Percentiles rank a stretch among this genome's conserved stretches.
These are phyloP conservation scores for Hylodesmum podocarpum DNA, from an alignment of 306 rosid species.

Conservation along the genomic window DNA sequence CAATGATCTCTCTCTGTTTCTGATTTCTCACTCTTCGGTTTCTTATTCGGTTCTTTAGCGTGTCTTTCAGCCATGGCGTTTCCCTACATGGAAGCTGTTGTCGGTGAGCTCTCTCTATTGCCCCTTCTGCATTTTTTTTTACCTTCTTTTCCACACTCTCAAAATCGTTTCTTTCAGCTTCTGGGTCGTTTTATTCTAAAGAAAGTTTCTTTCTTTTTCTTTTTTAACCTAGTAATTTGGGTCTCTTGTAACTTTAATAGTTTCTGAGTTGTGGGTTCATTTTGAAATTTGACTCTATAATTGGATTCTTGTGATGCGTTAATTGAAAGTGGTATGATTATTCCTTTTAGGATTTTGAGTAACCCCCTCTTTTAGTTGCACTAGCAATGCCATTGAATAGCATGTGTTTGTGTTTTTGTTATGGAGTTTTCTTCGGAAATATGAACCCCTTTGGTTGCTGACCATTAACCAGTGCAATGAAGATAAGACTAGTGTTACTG, in stretches of 20 bases:
- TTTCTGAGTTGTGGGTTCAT: constrained; percentile 2
- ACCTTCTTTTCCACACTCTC: neutral
- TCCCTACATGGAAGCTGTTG: constrained; percentile 92
- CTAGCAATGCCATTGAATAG: neutral
- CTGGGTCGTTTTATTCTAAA: neutral
- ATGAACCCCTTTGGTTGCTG: neutral
- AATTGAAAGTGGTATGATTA: neutral
- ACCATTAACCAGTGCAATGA: neutral
- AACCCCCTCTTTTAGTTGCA: neutral
- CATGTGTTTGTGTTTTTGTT: neutral
- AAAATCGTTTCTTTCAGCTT: constrained; percentile 22
- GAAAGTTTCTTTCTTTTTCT: neutral
- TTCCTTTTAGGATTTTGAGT: neutral
- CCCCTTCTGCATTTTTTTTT: neutral
- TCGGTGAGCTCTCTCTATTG: constrained; percentile 50
- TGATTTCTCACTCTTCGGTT: neutral
- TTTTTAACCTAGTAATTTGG: neutral
- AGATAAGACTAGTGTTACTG: neutral
- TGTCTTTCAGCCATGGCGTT: constrained; percentile 60
- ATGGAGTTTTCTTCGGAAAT: neutral
- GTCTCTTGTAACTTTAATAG: constrained; percentile 5
- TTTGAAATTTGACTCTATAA: constrained; percentile 14
- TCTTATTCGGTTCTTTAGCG: neutral
- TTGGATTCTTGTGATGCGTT: neutral
- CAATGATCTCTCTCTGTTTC: neutral